Evolutionary conservation across 164 flowering plant genomes (phyloP).

Genomic region (Houttuynia cordata): DNA sequence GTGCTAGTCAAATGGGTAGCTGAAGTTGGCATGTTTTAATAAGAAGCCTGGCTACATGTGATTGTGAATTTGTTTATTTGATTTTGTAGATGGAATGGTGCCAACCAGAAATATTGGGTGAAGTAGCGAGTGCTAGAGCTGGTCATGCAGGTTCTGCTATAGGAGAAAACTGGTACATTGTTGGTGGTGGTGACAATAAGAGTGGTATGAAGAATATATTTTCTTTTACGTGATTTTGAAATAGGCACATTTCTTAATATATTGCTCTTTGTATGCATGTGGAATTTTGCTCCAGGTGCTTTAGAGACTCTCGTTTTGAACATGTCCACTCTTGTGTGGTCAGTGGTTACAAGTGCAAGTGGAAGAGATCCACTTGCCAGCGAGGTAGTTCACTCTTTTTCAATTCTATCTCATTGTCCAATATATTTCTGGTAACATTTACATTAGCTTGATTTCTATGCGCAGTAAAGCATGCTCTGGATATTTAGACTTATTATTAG

Average conservation of each 20-base stretch:
- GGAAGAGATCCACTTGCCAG: slow-evolving; percentile 85
- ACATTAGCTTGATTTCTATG: too few relatives aligned
- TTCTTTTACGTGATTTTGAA: not conserved
- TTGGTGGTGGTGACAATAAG: slow-evolving; percentile 94
- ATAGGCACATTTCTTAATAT: not conserved
- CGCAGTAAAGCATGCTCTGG: too few relatives aligned
- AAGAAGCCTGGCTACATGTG: too few relatives aligned
- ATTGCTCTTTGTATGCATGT: not conserved
- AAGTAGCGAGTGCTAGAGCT: slow-evolving; percentile 63
- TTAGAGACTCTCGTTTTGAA: slow-evolving; percentile 58
- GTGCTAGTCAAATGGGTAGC: too few relatives aligned
- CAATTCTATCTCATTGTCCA: not conserved
- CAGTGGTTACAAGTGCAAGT: slow-evolving; percentile 50
- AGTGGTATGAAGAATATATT: slow-evolving; percentile 39
- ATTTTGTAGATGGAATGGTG: slow-evolving; percentile 91
- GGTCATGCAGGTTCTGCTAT: slow-evolving; percentile 77
- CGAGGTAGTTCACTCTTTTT: slow-evolving; percentile 45
- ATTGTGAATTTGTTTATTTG: too few relatives aligned
- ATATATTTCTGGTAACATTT: not conserved
- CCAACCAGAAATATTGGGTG: slow-evolving; percentile 73
- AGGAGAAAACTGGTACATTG: slow-evolving; percentile 69
- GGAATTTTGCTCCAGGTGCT: slow-evolving; percentile 43
- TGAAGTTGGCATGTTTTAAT: too few relatives aligned
- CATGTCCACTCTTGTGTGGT: slow-evolving; percentile 73
- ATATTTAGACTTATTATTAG: not conserved